Evolutionary conservation across 2,329 filamentous ascomycete genomes (phyloP), one percentile per base, ranked within the genome.

Genomic region (Phaeosphaeriaceae sp.): DNA sequence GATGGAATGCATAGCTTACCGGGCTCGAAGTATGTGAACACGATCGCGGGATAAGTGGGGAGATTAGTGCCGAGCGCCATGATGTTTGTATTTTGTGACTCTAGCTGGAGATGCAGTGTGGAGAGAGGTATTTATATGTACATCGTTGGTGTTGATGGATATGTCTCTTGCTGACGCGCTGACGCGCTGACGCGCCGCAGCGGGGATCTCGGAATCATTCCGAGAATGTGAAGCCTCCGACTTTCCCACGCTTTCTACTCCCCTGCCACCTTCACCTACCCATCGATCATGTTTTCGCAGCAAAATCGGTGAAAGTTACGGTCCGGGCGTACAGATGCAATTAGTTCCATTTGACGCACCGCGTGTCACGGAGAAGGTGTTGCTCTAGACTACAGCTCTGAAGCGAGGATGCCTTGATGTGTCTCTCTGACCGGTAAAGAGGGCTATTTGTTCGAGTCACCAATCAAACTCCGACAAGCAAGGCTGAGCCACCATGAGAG

Each of bases 21-120:
- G 7, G 70, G 67, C 57, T 74, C 65, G 11, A 74, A 48, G 54
- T 70, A 72, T 20, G 65, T 66, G 57, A 71, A 70, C 13, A 74
- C 49, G 1, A 74, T 55, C 17, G 70, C 71, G 7, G 63, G 69
- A 68, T 67, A 72, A 51, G 60, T 44, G 10, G 69, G 68, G 7
- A 74, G 54, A 10, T 57, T 57, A 10, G 63, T 72, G 33, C 69
- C 69, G 36, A 72, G 65, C 13, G 67, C 63, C 68, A 71, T 71
- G 46, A 15, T 53, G 41, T 21, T 13, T 19, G 3, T n/a, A 17
- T 27, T 15, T 27, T 9, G 10, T 15, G 45, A 22, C 20, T 7
- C 3, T n/a, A 7, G 10, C 42, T 21, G 13, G n/a, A 21, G 11
- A 22, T 21, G n/a, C n/a, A n/a, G n/a, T n/a, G n/a, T n/a, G n/a